phyloP scores from a whole-genome alignment of 1,139 yeast genomes.

The Ogataea hybrid region DNA sequence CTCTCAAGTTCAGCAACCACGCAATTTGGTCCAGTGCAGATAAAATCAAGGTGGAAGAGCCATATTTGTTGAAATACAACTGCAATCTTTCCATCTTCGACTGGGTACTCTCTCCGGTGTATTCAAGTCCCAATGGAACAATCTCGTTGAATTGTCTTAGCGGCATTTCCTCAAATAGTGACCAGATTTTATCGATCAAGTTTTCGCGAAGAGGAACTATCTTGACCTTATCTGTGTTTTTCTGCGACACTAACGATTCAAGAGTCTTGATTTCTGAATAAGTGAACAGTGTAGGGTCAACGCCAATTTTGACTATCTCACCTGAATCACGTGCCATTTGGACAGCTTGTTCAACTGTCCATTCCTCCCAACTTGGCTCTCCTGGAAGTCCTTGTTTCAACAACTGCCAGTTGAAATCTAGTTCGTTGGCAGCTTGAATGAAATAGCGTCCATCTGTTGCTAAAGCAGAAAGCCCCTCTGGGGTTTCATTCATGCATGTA shows the following conservation, averaged over 20 bases:
- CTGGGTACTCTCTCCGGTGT: constrained; percentile 41
- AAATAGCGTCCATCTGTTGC: constrained; percentile 96
- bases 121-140: constrained; percentile 41
- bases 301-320: constrained; percentile 42
- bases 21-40: constrained; percentile 88
- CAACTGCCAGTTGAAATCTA: constrained; percentile 85
- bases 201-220: constrained; percentile 67
- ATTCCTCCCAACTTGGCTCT: constrained; percentile 84
- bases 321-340: constrained; percentile 47
- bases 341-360: constrained; percentile 67
- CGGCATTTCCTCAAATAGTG: constrained; percentile 47
- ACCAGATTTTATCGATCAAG: constrained; percentile 79
- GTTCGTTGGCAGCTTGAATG: constrained; percentile 82
- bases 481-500: constrained; percentile 51
- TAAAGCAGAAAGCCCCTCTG: constrained; percentile 73
- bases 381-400: constrained; percentile 72
- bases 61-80: constrained; percentile 40
- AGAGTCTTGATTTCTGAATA: constrained; percentile 41
- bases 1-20: constrained; percentile 88
- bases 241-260: constrained; percentile 34
- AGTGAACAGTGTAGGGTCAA: constrained; percentile 71
- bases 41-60: constrained; percentile 45
- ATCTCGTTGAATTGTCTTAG: constrained; percentile 43
- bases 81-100: constrained; percentile 46
- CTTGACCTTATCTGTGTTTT: constrained; percentile 39